These are phyloP conservation scores for Xylaria sp. DNA, from an alignment of 495 filamentous ascomycete species.

Conservation along the genomic window DNA sequence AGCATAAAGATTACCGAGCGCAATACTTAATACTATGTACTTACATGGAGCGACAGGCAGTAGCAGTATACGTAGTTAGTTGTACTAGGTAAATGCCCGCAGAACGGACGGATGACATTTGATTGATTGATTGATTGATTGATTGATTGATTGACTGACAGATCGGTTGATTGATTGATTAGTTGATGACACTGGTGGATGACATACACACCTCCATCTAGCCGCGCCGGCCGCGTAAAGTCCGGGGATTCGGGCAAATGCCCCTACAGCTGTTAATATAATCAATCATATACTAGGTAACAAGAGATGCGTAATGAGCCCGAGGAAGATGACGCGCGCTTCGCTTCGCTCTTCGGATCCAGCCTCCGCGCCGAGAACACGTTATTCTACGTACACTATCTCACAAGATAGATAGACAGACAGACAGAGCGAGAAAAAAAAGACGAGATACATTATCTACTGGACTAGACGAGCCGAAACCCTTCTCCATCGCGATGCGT, in stretches of 20 bases:
- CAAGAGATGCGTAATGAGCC: background rate
- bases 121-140: too few relatives aligned
- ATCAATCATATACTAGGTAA: background rate
- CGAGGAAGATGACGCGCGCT: conserved; percentile 24
- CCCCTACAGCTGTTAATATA: background rate
- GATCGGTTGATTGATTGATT: too few relatives aligned
- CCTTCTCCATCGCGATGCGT: conserved; percentile 12
- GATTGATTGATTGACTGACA: too few relatives aligned
- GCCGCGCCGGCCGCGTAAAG: conserved; percentile 28
- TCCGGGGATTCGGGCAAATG: conserved; percentile 5
- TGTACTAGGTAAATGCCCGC: background rate
- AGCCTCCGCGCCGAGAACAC: conserved; percentile 1
- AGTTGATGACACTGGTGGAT: background rate
- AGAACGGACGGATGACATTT: background rate
- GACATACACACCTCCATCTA: conserved; percentile 13
- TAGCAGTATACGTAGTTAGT: too few relatives aligned
- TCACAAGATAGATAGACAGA: too few relatives aligned
- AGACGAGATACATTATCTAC: too few relatives aligned
- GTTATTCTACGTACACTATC: too few relatives aligned
- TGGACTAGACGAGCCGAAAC: conserved; percentile 27
- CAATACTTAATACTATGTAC: too few relatives aligned
- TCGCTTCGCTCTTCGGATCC: conserved; percentile 1
- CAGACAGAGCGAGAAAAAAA: too few relatives aligned
- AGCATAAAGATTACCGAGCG: conserved; percentile 25
- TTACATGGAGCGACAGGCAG: background rate